Conservation (phyloP, 2,329 filamentous ascomycete genomes). For the Neofusicoccum umdonicola region DNA sequence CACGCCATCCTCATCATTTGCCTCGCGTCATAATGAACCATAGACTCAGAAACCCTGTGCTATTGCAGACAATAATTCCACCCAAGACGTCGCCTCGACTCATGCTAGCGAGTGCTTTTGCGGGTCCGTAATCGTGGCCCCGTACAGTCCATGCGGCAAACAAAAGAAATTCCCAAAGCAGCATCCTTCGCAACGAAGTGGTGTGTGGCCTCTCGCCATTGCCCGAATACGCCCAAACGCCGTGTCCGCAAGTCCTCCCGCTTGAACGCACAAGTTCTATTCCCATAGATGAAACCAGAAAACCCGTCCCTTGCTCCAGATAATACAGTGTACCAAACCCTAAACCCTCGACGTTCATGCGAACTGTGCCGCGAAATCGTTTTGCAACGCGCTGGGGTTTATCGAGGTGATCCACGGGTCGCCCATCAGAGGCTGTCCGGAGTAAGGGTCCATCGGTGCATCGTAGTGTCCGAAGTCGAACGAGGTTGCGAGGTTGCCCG, state of each 20-base stretch:
- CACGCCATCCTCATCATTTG: neutral
- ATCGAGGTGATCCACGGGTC: constrained; percentile 11
- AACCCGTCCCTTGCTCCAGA: neutral
- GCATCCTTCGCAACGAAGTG: neutral
- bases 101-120: constrained; percentile 13
- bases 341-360: neutral
- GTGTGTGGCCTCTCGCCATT: neutral
- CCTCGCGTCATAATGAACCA: neutral
- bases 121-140: neutral
- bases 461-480: constrained; percentile 9
- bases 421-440: neutral
- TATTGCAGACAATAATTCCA: neutral
- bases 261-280: constrained; percentile 18
- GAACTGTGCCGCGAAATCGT: constrained; percentile 13
- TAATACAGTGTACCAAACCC: neutral
- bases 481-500: neutral
- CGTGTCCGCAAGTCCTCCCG: neutral
- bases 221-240: neutral
- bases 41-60: neutral
- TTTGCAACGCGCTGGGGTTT: constrained; percentile 16
- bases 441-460: constrained; percentile 15
- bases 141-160: constrained; percentile 5
- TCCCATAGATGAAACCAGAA: neutral
- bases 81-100: neutral
- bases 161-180: constrained; percentile 4